A percentile compares a stretch with the other conserved stretches of the same genome.
phyloP scores from a whole-genome alignment of 371 early-diverging fungal genomes.

The Mortierella sp. region DNA sequence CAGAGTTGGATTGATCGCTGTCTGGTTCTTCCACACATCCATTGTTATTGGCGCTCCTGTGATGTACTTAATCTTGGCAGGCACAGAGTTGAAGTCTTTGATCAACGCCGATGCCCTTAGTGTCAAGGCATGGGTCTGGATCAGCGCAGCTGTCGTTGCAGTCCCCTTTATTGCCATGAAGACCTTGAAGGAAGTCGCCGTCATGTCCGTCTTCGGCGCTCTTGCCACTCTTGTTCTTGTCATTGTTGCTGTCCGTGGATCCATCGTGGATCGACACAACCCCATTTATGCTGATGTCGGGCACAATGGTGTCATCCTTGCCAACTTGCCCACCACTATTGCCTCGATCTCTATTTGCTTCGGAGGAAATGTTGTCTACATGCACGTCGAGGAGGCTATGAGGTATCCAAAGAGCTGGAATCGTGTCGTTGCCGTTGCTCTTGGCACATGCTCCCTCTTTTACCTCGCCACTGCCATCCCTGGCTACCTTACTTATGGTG shows the following conservation, averaged over 20 bases:
- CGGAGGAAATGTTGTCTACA: constrained; percentile 85
- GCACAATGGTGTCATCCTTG: constrained; percentile 64
- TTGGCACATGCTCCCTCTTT: constrained; percentile 79
- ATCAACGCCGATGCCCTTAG: constrained; percentile 13
- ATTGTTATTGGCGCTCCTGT: constrained; percentile 72
- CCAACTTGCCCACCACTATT: constrained; percentile 68
- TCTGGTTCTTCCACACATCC: constrained; percentile 68
- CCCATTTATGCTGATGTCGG: constrained; percentile 37
- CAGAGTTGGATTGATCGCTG: constrained; percentile 44
- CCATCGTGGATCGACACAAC: constrained; percentile 51
- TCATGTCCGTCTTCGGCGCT: constrained; percentile 73
- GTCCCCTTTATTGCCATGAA: constrained; percentile 70
- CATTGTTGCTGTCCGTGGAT: constrained; percentile 58
- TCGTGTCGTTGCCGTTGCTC: constrained; percentile 76
- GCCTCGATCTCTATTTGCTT: constrained; percentile 81
- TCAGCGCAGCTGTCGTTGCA: constrained; percentile 59
- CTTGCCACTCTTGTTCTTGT: constrained; percentile 66
- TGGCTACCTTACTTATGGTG: constrained; percentile 89
- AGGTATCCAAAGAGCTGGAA: constrained; percentile 78
- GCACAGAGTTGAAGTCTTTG: constrained; percentile 60
- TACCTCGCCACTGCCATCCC: constrained; percentile 82
- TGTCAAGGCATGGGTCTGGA: constrained; percentile 64
- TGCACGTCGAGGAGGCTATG: constrained; percentile 61
- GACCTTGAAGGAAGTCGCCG: constrained; percentile 71
- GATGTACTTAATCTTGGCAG: constrained; percentile 69